A percentile compares a stretch with the other conserved stretches of the same genome.
Conservation (phyloP, 2,329 filamentous ascomycete genomes). For the Hypoxylon sp. region DNA sequence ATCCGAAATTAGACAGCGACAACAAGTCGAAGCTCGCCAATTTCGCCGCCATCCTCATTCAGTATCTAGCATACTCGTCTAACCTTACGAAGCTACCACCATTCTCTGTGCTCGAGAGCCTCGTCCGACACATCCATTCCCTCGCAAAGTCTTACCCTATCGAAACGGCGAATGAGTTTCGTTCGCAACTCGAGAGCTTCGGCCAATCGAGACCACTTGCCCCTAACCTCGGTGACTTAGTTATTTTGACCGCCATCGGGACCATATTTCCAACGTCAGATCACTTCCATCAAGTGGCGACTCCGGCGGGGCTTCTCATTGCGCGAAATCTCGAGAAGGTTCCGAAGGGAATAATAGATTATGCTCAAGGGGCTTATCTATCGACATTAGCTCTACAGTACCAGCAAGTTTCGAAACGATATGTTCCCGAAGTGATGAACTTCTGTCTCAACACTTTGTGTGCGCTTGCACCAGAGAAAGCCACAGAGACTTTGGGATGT, state of each 20-base stretch:
- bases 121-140: constrained; percentile 93
- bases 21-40: constrained; percentile 87
- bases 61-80: constrained; percentile 69
- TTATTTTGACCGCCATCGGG: constrained; percentile 86
- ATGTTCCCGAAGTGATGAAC: constrained; percentile 89
- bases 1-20: constrained; percentile 85
- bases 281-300: constrained; percentile 96
- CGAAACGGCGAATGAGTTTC: constrained; percentile 83
- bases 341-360: constrained; percentile 75
- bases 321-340: constrained; percentile 85
- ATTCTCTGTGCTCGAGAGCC: constrained; percentile 79
- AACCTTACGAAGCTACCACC: constrained; percentile 63
- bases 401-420: constrained; percentile 86
- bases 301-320: constrained; percentile 89
- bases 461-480: constrained; percentile 72
- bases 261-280: constrained; percentile 95
- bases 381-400: constrained; percentile 85
- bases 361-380: constrained; percentile 83
- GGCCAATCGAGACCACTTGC: constrained; percentile 64
- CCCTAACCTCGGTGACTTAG: constrained; percentile 78
- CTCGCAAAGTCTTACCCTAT: constrained; percentile 88
- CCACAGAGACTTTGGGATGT: constrained; percentile 63
- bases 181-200: constrained; percentile 76
- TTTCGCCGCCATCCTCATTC: constrained; percentile 77
- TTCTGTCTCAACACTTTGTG: constrained; percentile 83